Evolutionary conservation across 441 rosid species (phyloP).

Genomic region (Raphanus hybrid): DNA sequence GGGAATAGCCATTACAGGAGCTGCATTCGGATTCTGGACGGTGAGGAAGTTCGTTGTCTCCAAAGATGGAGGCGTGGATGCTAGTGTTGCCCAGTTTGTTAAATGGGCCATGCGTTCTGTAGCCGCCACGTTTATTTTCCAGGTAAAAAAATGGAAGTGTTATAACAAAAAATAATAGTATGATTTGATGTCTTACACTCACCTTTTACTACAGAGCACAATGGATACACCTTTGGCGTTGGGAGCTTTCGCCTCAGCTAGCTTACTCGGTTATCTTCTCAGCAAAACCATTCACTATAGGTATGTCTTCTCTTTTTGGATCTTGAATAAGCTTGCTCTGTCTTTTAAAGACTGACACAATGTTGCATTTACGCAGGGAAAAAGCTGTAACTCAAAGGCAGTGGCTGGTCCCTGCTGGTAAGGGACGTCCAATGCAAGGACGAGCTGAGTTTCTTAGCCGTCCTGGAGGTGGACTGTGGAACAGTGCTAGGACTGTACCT

Average conservation of each 20-base stretch:
- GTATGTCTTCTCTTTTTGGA: neutral
- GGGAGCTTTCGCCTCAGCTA: constrained; percentile 50
- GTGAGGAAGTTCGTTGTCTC: constrained; percentile 86
- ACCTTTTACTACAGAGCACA: constrained; percentile 65
- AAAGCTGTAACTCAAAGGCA: constrained; percentile 37
- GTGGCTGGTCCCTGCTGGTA: constrained; percentile 24
- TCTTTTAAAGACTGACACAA: neutral
- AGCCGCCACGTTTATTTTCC: constrained; percentile 71
- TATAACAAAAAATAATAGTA: neutral
- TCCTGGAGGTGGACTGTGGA: constrained; percentile 58
- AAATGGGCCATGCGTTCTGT: constrained; percentile 89
- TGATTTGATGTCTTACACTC: constrained; percentile 17
- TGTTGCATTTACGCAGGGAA: constrained; percentile 15
- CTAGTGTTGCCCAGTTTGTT: constrained; percentile 81
- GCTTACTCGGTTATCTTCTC: constrained; percentile 51
- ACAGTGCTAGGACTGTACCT: constrained; percentile 48
- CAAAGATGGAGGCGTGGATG: constrained; percentile 86
- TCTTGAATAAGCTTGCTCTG: neutral
- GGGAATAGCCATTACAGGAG: constrained; percentile 78
- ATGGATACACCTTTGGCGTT: constrained; percentile 65
- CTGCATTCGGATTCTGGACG: constrained; percentile 92
- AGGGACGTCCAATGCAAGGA: constrained; percentile 17
- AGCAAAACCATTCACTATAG: constrained; percentile 10
- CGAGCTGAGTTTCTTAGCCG: constrained; percentile 45
- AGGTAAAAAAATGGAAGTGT: constrained; percentile 48